Conservation (phyloP, 345 rosid species). For the Euclidium syriacum region DNA sequence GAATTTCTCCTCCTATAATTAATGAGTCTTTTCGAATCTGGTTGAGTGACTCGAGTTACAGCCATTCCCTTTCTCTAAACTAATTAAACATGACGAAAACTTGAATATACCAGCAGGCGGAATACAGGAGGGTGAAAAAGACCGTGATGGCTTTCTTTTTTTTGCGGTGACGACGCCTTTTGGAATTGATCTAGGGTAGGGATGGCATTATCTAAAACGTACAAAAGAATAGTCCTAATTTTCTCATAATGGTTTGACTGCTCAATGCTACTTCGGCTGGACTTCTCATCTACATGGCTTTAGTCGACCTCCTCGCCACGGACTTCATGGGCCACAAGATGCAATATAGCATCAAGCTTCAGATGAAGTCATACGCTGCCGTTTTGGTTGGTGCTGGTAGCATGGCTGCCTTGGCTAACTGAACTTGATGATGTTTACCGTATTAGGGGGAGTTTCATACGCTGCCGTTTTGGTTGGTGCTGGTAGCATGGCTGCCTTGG, state of each 20-base stretch:
- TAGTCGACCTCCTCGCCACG: conserved; percentile 50
- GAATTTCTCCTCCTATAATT: neutral
- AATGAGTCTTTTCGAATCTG: neutral
- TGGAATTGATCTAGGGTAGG: conserved; percentile 54
- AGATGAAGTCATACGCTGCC: conserved; percentile 11
- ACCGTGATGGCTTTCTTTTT: conserved; percentile 39
- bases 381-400: conserved; percentile 40
- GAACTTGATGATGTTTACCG: conserved; percentile 49
- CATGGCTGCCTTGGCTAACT: conserved; percentile 46
- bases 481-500: conserved; percentile 43
- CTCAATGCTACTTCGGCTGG: conserved; percentile 51
- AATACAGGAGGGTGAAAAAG: neutral
- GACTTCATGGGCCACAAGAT: conserved; percentile 43
- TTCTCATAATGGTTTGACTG: conserved; percentile 39
- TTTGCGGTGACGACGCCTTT: conserved; percentile 49
- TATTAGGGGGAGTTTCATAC: no score
- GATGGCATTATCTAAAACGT: conserved; percentile 30
- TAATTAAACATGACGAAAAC: neutral
- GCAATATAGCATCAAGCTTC: conserved; percentile 33
- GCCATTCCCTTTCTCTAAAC: neutral
- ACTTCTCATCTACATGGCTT: conserved; percentile 49
- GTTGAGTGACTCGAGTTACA: neutral
- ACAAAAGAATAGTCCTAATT: conserved; percentile 36
- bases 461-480: conserved; percentile 38
- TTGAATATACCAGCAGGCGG: neutral